phyloP scores from a whole-genome alignment of 225 moss, liverwort and hornwort genomes.

The Antitrichia curtipendula region DNA sequence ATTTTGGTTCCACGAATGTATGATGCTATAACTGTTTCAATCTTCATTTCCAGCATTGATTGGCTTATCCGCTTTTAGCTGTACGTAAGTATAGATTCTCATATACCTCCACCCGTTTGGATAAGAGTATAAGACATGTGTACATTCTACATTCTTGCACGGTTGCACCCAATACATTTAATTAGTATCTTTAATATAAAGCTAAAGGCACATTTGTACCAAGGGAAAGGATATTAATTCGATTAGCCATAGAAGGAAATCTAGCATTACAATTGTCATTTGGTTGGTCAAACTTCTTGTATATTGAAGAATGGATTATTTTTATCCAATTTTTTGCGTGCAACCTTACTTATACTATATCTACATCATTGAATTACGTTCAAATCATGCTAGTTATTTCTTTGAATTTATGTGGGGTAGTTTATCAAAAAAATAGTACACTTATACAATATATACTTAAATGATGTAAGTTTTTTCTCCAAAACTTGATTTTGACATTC shows the following conservation, averaged over 20 bases:
- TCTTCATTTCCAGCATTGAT: background rate
- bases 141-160: background rate
- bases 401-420: background rate
- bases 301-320: background rate
- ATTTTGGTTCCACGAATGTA: background rate
- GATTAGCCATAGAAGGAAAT: rapidly evolving
- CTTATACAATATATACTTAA: background rate
- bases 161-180: rapidly evolving
- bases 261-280: background rate
- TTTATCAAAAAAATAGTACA: background rate
- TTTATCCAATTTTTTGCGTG: background rate
- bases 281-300: background rate
- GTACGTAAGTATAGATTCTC: too few relatives aligned
- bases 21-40: background rate
- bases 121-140: background rate
- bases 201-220: background rate
- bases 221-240: background rate
- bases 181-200: background rate
- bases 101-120: rapidly evolving
- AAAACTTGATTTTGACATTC: background rate
- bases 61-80: background rate
- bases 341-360: background rate
- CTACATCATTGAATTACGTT: background rate
- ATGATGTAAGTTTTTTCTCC: rapidly evolving
- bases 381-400: background rate